These are phyloP conservation scores for Diaporthe velutina DNA, from an alignment of 2,329 filamentous ascomycete species.

Conservation along the genomic window DNA sequence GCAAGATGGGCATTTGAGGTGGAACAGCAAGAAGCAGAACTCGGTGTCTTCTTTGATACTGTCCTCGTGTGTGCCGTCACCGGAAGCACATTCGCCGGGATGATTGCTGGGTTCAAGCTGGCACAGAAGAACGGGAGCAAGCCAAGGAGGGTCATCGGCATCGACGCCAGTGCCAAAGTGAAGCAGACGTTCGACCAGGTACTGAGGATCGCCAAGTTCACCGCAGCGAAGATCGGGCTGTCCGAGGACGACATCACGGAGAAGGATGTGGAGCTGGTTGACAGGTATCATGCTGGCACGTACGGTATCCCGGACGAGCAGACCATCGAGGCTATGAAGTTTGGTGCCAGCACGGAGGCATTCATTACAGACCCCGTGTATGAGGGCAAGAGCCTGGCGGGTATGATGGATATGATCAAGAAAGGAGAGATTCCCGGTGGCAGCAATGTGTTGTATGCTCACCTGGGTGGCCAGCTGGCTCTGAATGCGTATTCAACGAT, in stretches of 20 bases:
- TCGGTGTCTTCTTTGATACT: slow-evolving; percentile 76
- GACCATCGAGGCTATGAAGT: slow-evolving; percentile 77
- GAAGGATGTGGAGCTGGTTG: slow-evolving; percentile 73
- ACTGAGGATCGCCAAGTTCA: slow-evolving; percentile 74
- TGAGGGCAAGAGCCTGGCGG: slow-evolving; percentile 81
- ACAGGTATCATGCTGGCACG: slow-evolving; percentile 73
- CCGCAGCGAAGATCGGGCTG: slow-evolving; percentile 73
- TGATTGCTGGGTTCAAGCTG: slow-evolving; percentile 80
- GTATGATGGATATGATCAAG: slow-evolving; percentile 76
- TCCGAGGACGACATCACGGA: slow-evolving; percentile 70
- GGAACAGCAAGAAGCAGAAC: slow-evolving; percentile 69
- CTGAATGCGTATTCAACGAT: slow-evolving; percentile 74
- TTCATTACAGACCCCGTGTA: slow-evolving; percentile 84
- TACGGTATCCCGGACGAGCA: slow-evolving; percentile 75
- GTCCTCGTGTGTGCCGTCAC: slow-evolving; percentile 79
- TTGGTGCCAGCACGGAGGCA: slow-evolving; percentile 76
- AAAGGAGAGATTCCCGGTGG: slow-evolving; percentile 69
- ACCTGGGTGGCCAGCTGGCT: slow-evolving; percentile 78
- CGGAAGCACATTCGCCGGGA: slow-evolving; percentile 78
- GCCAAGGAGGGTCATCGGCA: slow-evolving; percentile 71
- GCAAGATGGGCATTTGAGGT: slow-evolving; percentile 80
- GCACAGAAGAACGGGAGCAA: slow-evolving; percentile 62
- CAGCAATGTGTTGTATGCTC: slow-evolving; percentile 79
- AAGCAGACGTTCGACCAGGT: slow-evolving; percentile 75
- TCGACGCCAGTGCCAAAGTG: slow-evolving; percentile 74